Evolutionary conservation across 345 rosid genomes (phyloP), one percentile per base, ranked within the genome.

Genomic region (Sonneratia alba): DNA sequence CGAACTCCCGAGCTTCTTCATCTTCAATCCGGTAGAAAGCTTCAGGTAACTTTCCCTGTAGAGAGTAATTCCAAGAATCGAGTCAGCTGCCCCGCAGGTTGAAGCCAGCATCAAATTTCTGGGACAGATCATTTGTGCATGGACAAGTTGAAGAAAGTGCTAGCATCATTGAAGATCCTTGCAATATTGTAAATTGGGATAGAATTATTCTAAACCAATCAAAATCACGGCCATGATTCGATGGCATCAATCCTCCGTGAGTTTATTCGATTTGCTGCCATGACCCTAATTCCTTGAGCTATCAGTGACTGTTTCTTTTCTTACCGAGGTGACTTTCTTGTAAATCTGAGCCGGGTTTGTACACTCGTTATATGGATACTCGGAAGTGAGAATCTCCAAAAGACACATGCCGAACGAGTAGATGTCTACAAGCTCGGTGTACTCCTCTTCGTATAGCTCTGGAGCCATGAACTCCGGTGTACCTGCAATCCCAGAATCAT

Each of bases 381-480:
- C 98, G 32, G 87, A 85, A 22, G 98, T 95, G 75, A 92, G 87
- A 94, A 95, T 87, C 90, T 95, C 98, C 38, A 95, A 70, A 69
- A 92, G 79, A 69, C 99, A 92, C 99, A 95, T 89, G 71, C 99
- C 99, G 51, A 95, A 95, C 9, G 99, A 87, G 70, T 95, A 95
- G 56, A 95, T 78, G 72, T 92, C 99, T 0, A 92, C 97, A 13
- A 95, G 96, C 81, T 95, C 90, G 67, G 89, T 84, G 81, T 95
- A 95, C n/a, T 90, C 88, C 83, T 95, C 99, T 68, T 92, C 98
- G 59, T 95, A 95, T 32, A 95, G 80, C 76, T 95, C 99, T 1
- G 98, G 99, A 21, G 99, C 99, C 99, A 95, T 95, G 80, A 92
- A 95, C 43, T 95, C 99, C 16, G 99, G 99, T 3, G 99, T 95